Base-by-base conservation (phyloP, 192 early-diverging fungal species). In the Linderina pennispora region DNA sequence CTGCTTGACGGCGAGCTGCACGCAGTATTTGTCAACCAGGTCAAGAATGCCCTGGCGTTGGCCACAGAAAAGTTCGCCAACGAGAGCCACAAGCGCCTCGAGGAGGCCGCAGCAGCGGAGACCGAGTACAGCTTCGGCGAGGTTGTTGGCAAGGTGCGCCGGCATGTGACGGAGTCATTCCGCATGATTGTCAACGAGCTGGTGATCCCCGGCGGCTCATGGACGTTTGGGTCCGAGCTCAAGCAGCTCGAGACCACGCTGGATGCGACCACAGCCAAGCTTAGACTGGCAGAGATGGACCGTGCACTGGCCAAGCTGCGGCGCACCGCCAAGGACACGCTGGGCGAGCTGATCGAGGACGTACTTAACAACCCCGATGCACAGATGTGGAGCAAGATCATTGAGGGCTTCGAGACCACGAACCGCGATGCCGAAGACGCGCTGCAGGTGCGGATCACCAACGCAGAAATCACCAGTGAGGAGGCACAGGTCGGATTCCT, bases 41-140 rank as follows among this genome's bases (percentile, higher is more conserved):
- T 99, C 6, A 81, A 86, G 45, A 99, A 97, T 50, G 59, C 91
- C 14, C 76, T 85, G 65, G 87, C 92, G 47, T 73, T 71, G 40
- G 81, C 85, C 0, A 61, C 91, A 1, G 74, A 55, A 6, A 48
- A 72, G 25, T 99, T 97, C 53, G 75, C 83, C 0, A 71, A 34
- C 25, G 39, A 65, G 21, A 40, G 52, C 24, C 45, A 55, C 11
- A 19, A 67, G 49, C 63, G 57, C 22, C 66, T 85, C 40, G 77
- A 80, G 23, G 76, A 62, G 2, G 78, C 77, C 26, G 44, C 8
- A 0, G 49, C 18, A 1, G 37, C 22, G 6, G 26, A 25, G 9
- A 19, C 17, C 1, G 45, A 57, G 16, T 65, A 71, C 22, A 79
- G 83, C 34, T 93, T 98, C 66, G 76, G 79, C 8, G 59, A 25